Percentiles rank a stretch among this genome's conserved stretches.
Conservation (phyloP, 441 rosid genomes). For the Lepidium campestre region DNA sequence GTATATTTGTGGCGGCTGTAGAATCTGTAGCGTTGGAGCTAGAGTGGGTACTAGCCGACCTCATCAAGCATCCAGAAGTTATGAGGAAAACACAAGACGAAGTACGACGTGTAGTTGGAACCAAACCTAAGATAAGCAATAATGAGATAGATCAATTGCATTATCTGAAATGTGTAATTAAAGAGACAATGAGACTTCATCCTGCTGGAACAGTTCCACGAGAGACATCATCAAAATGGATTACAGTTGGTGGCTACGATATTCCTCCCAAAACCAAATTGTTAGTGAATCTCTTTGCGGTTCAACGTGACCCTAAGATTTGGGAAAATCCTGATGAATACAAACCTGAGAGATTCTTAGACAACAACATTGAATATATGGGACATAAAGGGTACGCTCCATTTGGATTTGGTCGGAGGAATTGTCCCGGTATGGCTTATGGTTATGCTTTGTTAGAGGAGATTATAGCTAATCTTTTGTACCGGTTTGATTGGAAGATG, state of each 20-base stretch:
- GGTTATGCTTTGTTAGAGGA: slow-evolving; percentile 11
- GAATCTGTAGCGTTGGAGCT: slow-evolving; percentile 34
- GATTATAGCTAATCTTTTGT: slow-evolving; percentile 13
- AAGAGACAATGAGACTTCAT: slow-evolving; percentile 40
- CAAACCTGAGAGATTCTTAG: slow-evolving; percentile 39
- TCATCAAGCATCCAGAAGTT: slow-evolving; percentile 31
- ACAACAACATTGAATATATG: slow-evolving; percentile 32
- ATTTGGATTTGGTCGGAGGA: slow-evolving; percentile 49
- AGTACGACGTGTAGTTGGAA: slow-evolving; percentile 27
- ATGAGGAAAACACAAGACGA: slow-evolving; percentile 38
- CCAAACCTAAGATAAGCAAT: slow-evolving; percentile 11
- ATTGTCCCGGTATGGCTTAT: slow-evolving; percentile 30
- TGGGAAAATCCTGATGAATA: slow-evolving; percentile 40
- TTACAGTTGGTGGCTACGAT: slow-evolving; percentile 33
- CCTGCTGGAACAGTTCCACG: slow-evolving; percentile 44
- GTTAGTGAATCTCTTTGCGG: slow-evolving; percentile 41
- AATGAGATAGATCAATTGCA: slow-evolving; percentile 16
- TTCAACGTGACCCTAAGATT: slow-evolving; percentile 39
- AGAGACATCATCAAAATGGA: slow-evolving; percentile 28
- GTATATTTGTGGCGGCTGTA: slow-evolving; percentile 26
- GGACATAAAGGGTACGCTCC: slow-evolving; percentile 41
- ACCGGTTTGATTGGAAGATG: slow-evolving; percentile 25
- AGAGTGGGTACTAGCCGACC: slow-evolving; percentile 51
- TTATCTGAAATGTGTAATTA: slow-evolving; percentile 29
- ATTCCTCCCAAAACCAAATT: slow-evolving; percentile 42